Evolutionary conservation across 108 stramenopile species (phyloP).

Genomic region (Conticribra guillardii): DNA sequence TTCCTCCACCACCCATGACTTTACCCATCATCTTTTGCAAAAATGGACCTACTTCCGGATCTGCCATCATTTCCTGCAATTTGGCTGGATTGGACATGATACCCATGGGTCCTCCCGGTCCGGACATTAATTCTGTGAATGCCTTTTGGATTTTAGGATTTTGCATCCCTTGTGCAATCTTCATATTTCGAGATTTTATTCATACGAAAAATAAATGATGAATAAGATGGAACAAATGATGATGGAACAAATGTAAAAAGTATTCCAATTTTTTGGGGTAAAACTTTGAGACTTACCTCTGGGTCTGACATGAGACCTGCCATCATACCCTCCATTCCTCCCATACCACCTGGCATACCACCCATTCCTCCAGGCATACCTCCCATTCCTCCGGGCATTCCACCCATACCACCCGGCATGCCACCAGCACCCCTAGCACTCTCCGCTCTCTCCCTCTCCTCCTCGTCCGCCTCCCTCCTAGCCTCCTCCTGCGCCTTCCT

Average conservation of each 20-base stretch:
- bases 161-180: slow-evolving; percentile 79
- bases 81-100: slow-evolving; percentile 83
- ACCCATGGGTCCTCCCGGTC: slow-evolving; percentile 76
- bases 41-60: slow-evolving; percentile 90
- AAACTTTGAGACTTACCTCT: slow-evolving; percentile 19
- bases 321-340: slow-evolving; percentile 80
- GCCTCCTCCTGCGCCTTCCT: slow-evolving; percentile 63
- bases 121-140: slow-evolving; percentile 76
- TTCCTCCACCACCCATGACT: slow-evolving; percentile 52
- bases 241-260: neutral
- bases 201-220: neutral
- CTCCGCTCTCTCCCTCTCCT: slow-evolving; percentile 16
- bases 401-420: slow-evolving; percentile 34
- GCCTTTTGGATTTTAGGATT: slow-evolving; percentile 89
- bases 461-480: slow-evolving; percentile 20
- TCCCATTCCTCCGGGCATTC: slow-evolving; percentile 64
- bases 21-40: slow-evolving; percentile 88
- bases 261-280: too few relatives aligned
- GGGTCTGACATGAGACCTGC: slow-evolving; percentile 65
- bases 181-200: slow-evolving; percentile 46
- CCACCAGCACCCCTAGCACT: slow-evolving; percentile 32
- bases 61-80: slow-evolving; percentile 85
- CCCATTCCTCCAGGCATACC: slow-evolving; percentile 57
- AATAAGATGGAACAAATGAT: neutral
- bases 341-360: slow-evolving; percentile 48